Evolutionary conservation across 208 protist genomes (phyloP).

Genomic region (Phytomonas sp.): DNA sequence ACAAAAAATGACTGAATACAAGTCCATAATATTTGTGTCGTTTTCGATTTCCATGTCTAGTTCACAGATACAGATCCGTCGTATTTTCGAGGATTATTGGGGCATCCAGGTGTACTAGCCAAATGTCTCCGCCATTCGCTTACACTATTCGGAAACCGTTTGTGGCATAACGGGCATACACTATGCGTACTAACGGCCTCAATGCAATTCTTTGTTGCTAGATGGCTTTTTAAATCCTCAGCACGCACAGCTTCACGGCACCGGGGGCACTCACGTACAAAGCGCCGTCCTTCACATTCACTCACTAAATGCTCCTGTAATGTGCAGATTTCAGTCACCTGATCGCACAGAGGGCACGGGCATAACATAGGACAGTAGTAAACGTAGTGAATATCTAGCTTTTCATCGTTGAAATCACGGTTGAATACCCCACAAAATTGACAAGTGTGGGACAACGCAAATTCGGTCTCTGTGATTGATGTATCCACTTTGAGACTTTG

Average conservation of each 20-base stretch:
- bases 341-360: slow-evolving; percentile 84
- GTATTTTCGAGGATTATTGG: slow-evolving; percentile 79
- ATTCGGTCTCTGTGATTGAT: slow-evolving; percentile 17
- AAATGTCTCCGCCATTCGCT: slow-evolving; percentile 78
- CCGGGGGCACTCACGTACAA: slow-evolving; percentile 82
- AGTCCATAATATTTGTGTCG: neutral
- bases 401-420: slow-evolving; percentile 52
- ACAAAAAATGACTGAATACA: slow-evolving; percentile 7
- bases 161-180: slow-evolving; percentile 85
- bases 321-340: slow-evolving; percentile 87
- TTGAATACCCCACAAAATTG: slow-evolving; percentile 85
- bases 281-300: slow-evolving; percentile 65
- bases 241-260: slow-evolving; percentile 80
- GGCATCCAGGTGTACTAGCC: slow-evolving; percentile 63
- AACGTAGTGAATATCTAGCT: slow-evolving; percentile 82
- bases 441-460: slow-evolving; percentile 40
- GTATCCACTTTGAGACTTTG: neutral
- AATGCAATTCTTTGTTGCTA: slow-evolving; percentile 57
- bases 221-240: slow-evolving; percentile 68
- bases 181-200: slow-evolving; percentile 51
- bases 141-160: slow-evolving; percentile 47
- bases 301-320: slow-evolving; percentile 84
- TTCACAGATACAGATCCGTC: slow-evolving; percentile 46
- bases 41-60: neutral
- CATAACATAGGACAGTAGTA: slow-evolving; percentile 87